Evolutionary conservation across 108 stramenopile genomes (phyloP).

Genomic region (Seminavis robusta): DNA sequence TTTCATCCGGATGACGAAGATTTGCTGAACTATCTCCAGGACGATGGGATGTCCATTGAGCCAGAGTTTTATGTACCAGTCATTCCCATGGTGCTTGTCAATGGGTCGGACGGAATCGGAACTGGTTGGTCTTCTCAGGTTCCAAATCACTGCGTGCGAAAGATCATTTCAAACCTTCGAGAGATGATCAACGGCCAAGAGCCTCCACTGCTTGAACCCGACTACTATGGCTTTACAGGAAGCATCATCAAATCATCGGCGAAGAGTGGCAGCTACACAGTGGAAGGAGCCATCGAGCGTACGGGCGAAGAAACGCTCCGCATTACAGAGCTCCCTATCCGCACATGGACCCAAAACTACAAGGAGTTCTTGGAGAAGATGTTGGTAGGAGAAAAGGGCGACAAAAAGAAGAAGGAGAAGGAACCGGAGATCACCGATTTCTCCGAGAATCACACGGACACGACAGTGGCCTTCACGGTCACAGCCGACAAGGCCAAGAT

Average conservation of each 20-base stretch:
- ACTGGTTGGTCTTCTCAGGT: slow-evolving; percentile 93
- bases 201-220: slow-evolving; percentile 53
- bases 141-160: slow-evolving; percentile 82
- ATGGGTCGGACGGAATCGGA: slow-evolving; percentile 95
- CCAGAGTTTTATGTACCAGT: slow-evolving; percentile 95
- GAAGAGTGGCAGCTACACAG: slow-evolving; percentile 51
- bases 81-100: slow-evolving; percentile 86
- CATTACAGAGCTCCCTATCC: slow-evolving; percentile 95
- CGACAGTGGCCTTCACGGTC: slow-evolving; percentile 93
- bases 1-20: slow-evolving; percentile 99
- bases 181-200: slow-evolving; percentile 75
- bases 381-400: slow-evolving; percentile 42
- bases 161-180: slow-evolving; percentile 88
- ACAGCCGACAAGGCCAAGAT: slow-evolving; percentile 74
- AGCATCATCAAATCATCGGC: slow-evolving; percentile 45
- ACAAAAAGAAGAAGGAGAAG: slow-evolving; percentile 20
- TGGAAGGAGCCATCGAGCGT: slow-evolving; percentile 78
- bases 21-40: slow-evolving; percentile 89
- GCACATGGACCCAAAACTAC: slow-evolving; percentile 98
- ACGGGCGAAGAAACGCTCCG: slow-evolving; percentile 75
- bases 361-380: slow-evolving; percentile 82
- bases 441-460: slow-evolving; percentile 97
- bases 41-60: slow-evolving; percentile 97
- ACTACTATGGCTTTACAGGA: slow-evolving; percentile 86
- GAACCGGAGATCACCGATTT: slow-evolving; percentile 86